These are phyloP conservation scores for Fusarium sp. DNA, from an alignment of 2,329 filamentous ascomycete species.

Conservation along the genomic window DNA sequence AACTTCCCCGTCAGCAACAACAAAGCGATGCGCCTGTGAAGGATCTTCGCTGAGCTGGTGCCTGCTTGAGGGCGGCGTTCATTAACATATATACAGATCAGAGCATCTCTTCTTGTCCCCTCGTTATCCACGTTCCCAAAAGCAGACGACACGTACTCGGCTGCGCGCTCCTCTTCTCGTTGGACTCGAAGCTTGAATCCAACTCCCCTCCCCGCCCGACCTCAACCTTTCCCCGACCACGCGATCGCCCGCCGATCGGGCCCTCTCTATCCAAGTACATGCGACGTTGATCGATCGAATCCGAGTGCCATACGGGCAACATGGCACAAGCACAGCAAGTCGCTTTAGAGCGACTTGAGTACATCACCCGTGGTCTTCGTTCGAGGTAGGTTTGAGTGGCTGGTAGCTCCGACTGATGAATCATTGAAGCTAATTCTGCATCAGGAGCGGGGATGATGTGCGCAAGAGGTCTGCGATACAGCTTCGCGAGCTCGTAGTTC, in stretches of 20 bases:
- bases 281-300: conserved; percentile 38
- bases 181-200: conserved; percentile 18
- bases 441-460: conserved; percentile 57
- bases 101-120: neutral
- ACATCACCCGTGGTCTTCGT: conserved; percentile 64
- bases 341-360: conserved; percentile 66
- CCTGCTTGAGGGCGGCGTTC: conserved; percentile 26
- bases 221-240: conserved; percentile 7
- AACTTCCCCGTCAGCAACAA: conserved; percentile 24
- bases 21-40: conserved; percentile 39
- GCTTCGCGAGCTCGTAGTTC: conserved; percentile 64
- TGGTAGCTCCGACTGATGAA: neutral
- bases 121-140: neutral
- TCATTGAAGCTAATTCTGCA: conserved; percentile 26
- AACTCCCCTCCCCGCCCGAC: conserved; percentile 8
- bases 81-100: neutral
- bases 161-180: conserved; percentile 17
- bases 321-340: conserved; percentile 62
- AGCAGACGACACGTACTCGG: conserved; percentile 22
- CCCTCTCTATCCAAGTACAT: conserved; percentile 40
- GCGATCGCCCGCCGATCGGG: conserved; percentile 5
- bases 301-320: conserved; percentile 42
- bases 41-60: conserved; percentile 27
- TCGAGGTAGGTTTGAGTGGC: conserved; percentile 58
- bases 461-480: conserved; percentile 64